Evolutionary conservation across 805 yeast genomes (phyloP).

Genomic region (Candida ficus): DNA sequence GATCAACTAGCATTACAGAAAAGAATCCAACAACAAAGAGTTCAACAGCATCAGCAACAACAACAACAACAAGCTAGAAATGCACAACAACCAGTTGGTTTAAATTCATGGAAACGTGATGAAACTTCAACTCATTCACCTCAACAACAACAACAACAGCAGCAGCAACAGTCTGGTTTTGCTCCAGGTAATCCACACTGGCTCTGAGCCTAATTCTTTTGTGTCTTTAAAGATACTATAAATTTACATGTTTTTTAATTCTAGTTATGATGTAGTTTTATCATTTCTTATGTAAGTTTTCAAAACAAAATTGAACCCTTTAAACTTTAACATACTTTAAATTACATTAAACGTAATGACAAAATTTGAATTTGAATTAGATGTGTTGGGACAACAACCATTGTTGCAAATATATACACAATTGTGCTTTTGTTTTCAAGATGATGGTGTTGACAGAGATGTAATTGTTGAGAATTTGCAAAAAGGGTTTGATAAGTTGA

Average conservation of each 20-base stretch:
- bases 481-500: not conserved
- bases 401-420: not conserved
- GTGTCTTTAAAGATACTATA: no score
- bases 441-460: not conserved
- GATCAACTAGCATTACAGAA: no score
- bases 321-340: no score
- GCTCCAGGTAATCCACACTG: not conserved
- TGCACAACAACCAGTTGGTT: slow-evolving; percentile 3
- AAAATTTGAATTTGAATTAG: not conserved
- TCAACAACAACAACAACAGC: not conserved
- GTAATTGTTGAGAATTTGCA: not conserved
- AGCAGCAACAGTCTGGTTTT: not conserved
- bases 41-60: no score
- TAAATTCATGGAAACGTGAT: not conserved
- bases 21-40: no score
- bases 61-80: slow-evolving; percentile 8
- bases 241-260: no score
- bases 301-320: no score
- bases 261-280: no score
- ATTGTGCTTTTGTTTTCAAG: not conserved
- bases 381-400: slow-evolving; percentile 1
- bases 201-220: no score
- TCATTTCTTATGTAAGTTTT: no score
- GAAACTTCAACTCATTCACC: not conserved
- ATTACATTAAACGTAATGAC: no score